phyloP scores from a whole-genome alignment of 768 basidiomycete genomes.

The Panaeolus cyanescens region DNA sequence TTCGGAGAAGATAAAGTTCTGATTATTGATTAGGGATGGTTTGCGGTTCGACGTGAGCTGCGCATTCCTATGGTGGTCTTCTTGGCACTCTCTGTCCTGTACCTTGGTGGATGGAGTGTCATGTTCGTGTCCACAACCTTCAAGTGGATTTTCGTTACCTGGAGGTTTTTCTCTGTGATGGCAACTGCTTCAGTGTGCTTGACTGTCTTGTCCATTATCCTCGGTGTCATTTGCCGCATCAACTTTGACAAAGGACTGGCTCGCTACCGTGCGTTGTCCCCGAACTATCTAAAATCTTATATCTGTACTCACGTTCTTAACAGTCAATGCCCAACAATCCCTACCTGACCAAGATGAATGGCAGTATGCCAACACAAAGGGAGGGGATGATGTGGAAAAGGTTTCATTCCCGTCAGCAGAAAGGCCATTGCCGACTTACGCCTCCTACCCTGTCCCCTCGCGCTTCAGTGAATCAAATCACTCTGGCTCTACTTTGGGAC shows the following conservation, averaged over 20 bases:
- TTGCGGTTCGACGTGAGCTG: conserved; percentile 68
- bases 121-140: conserved; percentile 77
- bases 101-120: conserved; percentile 68
- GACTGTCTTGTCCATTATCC: conserved; percentile 51
- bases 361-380: conserved; percentile 25
- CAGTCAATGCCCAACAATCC: conserved; percentile 59
- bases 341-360: conserved; percentile 34
- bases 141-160: conserved; percentile 74
- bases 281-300: not conserved
- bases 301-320: conserved; percentile 12
- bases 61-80: conserved; percentile 63
- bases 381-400: conserved; percentile 55
- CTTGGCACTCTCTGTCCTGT: conserved; percentile 57
- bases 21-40: conserved; percentile 60
- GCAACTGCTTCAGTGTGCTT: conserved; percentile 58
- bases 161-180: conserved; percentile 75
- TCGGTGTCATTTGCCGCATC: conserved; percentile 67
- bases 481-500: conserved; percentile 36
- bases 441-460: conserved; percentile 22
- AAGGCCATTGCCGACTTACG: conserved; percentile 56
- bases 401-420: conserved; percentile 61
- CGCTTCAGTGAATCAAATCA: conserved; percentile 14
- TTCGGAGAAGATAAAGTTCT: conserved; percentile 1
- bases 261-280: conserved; percentile 55
- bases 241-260: conserved; percentile 80